Evolutionary conservation across 805 yeast genomes (phyloP).

Genomic region (Pichia heedii): DNA sequence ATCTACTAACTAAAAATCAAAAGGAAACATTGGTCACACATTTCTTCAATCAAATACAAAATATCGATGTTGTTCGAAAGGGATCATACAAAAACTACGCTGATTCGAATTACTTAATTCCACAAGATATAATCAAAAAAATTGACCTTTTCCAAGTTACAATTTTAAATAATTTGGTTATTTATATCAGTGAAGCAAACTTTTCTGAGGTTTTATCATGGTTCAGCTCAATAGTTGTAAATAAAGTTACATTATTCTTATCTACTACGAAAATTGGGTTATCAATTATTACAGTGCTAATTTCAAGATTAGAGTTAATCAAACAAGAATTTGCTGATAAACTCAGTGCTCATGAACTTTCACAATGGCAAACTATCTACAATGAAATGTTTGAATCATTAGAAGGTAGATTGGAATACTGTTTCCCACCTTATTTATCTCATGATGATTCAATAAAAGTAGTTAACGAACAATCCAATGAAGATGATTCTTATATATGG

Average conservation of each 20-base stretch:
- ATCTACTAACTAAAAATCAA: conserved; percentile 69
- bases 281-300: conserved; percentile 78
- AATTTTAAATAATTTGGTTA: conserved; percentile 74
- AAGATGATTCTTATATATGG: conserved; percentile 87
- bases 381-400: conserved; percentile 71
- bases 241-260: conserved; percentile 63
- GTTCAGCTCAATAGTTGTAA: conserved; percentile 58
- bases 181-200: conserved; percentile 72
- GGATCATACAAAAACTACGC: conserved; percentile 69
- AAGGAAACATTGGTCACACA: conserved; percentile 68
- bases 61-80: conserved; percentile 64
- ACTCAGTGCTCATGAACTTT: conserved; percentile 45
- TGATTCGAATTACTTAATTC: conserved; percentile 34
- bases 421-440: conserved; percentile 66
- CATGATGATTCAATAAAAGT: conserved; percentile 25
- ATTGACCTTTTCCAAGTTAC: conserved; percentile 74
- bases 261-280: conserved; percentile 71
- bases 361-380: conserved; percentile 73
- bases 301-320: conserved; percentile 86
- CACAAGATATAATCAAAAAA: conserved; percentile 45
- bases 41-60: conserved; percentile 70
- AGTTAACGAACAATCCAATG: conserved; percentile 26
- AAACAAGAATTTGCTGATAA: conserved; percentile 60
- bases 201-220: conserved; percentile 73
- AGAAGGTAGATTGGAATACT: conserved; percentile 64